A percentile compares a stretch with the other conserved stretches of the same genome.
These are phyloP conservation scores for Trichoderma aggressivum DNA, from an alignment of 2,329 filamentous ascomycete genomes.

Conservation along the genomic window DNA sequence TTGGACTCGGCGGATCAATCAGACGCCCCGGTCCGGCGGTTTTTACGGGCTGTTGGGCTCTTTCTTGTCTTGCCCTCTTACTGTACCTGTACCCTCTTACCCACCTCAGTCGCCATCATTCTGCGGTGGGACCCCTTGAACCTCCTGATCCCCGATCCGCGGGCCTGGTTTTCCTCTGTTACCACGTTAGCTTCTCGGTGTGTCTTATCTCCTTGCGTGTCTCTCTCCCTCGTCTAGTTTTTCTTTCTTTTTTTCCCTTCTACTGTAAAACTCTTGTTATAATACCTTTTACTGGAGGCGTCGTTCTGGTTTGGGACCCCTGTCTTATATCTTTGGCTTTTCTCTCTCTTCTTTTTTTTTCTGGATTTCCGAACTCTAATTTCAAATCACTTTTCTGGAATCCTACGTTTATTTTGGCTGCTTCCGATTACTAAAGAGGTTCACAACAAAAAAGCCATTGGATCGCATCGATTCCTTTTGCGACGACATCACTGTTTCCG, in stretches of 20 bases:
- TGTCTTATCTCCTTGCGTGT: neutral
- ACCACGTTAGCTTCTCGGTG: neutral
- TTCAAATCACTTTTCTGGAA: neutral
- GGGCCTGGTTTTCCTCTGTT: slow-evolving; percentile 3
- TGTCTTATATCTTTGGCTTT: neutral
- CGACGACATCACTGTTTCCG: neutral
- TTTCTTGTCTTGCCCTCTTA: neutral
- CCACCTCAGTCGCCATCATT: neutral
- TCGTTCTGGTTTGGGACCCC: neutral
- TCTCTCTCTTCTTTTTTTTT: neutral
- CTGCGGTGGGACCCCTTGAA: slow-evolving; percentile 4
- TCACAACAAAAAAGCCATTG: neutral
- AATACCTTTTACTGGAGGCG: neutral
- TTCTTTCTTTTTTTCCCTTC: neutral
- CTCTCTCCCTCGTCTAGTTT: neutral
- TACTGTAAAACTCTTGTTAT: neutral
- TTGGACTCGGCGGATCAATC: neutral
- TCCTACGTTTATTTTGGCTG: neutral
- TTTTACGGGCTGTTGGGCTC: neutral
- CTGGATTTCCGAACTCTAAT: no score
- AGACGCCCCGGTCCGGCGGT: neutral
- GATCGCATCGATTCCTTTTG: neutral
- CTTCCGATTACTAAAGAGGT: neutral
- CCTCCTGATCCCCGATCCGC: slow-evolving; percentile 10
- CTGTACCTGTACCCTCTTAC: no score